Evolutionary conservation across 2,329 filamentous ascomycete genomes (phyloP).

Genomic region (Arthrobotrys entomopaga): DNA sequence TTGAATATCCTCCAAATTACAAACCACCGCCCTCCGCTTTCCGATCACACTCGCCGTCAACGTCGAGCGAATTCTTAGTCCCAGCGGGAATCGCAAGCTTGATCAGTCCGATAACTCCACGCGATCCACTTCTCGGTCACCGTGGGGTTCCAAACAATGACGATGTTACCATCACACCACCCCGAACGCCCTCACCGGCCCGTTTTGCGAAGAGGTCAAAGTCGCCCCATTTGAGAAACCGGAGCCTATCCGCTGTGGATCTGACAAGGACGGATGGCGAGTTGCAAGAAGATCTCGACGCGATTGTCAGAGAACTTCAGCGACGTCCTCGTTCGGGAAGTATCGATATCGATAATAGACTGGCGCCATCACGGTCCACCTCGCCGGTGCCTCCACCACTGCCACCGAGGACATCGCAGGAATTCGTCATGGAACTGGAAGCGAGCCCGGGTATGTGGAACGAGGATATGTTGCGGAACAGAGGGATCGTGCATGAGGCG

Average conservation of each 20-base stretch:
- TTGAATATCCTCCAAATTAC: conserved; percentile 48
- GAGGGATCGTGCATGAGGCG: conserved; percentile 45
- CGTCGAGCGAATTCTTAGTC: conserved; percentile 40
- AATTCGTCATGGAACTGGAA: conserved; percentile 48
- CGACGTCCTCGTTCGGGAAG: conserved; percentile 40
- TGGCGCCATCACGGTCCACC: conserved; percentile 35
- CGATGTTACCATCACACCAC: conserved; percentile 41
- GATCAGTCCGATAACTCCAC: conserved; percentile 37
- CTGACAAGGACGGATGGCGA: conserved; percentile 41
- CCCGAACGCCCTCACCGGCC: conserved; percentile 28
- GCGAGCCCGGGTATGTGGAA: conserved; percentile 53
- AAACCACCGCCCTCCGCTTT: conserved; percentile 50
- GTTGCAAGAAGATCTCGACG: conserved; percentile 46
- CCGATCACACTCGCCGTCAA: conserved; percentile 44
- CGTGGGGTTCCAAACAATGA: conserved; percentile 38
- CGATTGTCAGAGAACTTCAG: conserved; percentile 45
- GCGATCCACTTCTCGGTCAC: conserved; percentile 12
- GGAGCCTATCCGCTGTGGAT: conserved; percentile 44
- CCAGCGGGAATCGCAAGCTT: conserved; percentile 38
- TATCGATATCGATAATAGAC: conserved; percentile 31
- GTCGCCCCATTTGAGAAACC: conserved; percentile 28
- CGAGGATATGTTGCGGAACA: conserved; percentile 38
- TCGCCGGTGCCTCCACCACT: conserved; percentile 23
- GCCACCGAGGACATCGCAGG: conserved; percentile 18
- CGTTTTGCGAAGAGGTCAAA: conserved; percentile 28